Evolutionary conservation across 306 rosid species (phyloP).

Genomic region (Heteromeles arbutifolia): DNA sequence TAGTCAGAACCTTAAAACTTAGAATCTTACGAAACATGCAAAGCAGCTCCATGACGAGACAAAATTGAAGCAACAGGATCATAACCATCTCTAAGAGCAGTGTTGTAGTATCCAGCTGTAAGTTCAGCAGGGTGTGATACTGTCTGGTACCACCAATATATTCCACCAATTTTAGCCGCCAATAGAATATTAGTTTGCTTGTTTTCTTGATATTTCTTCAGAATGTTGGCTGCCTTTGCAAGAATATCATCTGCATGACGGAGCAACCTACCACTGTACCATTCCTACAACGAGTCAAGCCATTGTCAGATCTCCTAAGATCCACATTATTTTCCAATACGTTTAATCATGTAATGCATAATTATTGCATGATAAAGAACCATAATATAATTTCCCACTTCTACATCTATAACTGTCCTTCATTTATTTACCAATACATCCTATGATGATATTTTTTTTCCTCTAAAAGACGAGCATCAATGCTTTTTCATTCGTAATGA

Average conservation of each 20-base stretch:
- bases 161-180: constrained; percentile 36
- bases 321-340: neutral
- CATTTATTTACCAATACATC: neutral
- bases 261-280: constrained; percentile 35
- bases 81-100: constrained; percentile 27
- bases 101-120: constrained; percentile 37
- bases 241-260: constrained; percentile 36
- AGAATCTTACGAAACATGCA: constrained; percentile 30
- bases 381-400: neutral
- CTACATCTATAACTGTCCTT: neutral
- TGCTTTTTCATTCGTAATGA: neutral
- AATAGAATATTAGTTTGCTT: constrained; percentile 13
- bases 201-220: constrained; percentile 24
- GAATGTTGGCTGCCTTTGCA: constrained; percentile 25
- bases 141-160: constrained; percentile 32
- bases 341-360: neutral
- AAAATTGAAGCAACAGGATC: constrained; percentile 25
- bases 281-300: constrained; percentile 20
- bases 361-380: neutral
- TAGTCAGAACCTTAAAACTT: neutral
- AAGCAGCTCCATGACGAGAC: constrained; percentile 35
- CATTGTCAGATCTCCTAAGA: neutral
- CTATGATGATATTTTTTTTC: neutral
- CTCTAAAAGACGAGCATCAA: neutral
- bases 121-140: constrained; percentile 32